A percentile compares a stretch with the other conserved stretches of the same genome.
phyloP scores from a whole-genome alignment of 768 basidiomycete species.

The Mycena haematopus region DNA sequence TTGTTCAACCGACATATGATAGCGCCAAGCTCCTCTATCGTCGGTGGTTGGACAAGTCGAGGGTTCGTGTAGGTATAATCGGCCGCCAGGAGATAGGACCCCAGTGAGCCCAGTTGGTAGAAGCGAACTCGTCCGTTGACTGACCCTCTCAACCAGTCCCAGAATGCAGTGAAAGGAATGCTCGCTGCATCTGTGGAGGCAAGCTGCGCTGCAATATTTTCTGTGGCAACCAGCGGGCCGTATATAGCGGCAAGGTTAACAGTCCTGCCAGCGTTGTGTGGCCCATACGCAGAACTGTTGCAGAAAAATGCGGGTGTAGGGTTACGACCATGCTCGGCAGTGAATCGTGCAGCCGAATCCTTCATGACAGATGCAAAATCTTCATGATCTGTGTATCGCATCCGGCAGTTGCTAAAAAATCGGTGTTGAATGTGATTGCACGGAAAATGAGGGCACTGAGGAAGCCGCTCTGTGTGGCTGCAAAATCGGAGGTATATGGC shows the following conservation, averaged over 20 bases:
- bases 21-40: too few species aligned
- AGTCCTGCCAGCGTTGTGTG: not conserved
- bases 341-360: not conserved
- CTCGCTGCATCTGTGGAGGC: not conserved
- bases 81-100: too few species aligned
- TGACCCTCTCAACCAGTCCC: too few species aligned
- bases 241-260: conserved; percentile 2
- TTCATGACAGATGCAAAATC: not conserved
- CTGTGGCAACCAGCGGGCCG: not conserved
- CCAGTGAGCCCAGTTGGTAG: too few species aligned
- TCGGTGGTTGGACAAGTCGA: too few species aligned
- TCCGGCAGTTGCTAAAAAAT: not conserved
- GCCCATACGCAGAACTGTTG: not conserved
- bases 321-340: not conserved
- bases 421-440: not conserved
- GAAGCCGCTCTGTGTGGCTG: not conserved
- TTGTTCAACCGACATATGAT: too few species aligned
- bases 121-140: too few species aligned
- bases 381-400: not conserved
- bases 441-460: not conserved
- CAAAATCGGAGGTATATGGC: not conserved
- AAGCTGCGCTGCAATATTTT: not conserved
- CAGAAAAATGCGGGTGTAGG: not conserved
- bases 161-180: not conserved
- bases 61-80: too few species aligned